These are phyloP conservation scores for Mucor racemosus DNA, from an alignment of 371 early-diverging fungal species.

Conservation along the genomic window DNA sequence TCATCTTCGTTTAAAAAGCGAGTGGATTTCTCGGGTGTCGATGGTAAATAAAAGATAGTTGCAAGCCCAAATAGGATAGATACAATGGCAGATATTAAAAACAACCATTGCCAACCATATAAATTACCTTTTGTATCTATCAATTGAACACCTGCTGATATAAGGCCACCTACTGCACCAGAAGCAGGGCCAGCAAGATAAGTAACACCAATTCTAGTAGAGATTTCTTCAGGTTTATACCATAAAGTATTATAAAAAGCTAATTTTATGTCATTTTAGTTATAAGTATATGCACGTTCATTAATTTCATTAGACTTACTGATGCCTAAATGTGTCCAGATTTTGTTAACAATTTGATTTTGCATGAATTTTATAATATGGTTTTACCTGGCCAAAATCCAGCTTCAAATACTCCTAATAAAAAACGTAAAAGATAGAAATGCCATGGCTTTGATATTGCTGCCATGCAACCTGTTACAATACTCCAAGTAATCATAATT, in stretches of 20 bases:
- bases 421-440: conserved; percentile 52
- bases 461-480: conserved; percentile 54
- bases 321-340: conserved; percentile 19
- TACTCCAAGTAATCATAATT: conserved; percentile 59
- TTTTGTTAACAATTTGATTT: neutral
- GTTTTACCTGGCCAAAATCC: conserved; percentile 56
- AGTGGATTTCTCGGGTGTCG: conserved; percentile 48
- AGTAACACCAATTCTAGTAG: conserved; percentile 49
- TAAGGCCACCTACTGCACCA: conserved; percentile 55
- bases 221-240: conserved; percentile 54
- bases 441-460: conserved; percentile 53
- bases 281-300: too few relatives aligned
- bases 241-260: conserved; percentile 55
- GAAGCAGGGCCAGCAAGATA: conserved; percentile 54
- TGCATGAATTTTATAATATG: neutral
- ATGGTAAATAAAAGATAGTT: conserved; percentile 47
- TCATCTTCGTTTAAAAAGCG: conserved; percentile 47
- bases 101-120: conserved; percentile 59
- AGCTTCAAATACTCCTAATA: conserved; percentile 58
- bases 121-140: conserved; percentile 49
- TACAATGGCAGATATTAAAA: conserved; percentile 44
- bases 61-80: conserved; percentile 47
- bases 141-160: conserved; percentile 50
- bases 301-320: conserved; percentile 24
- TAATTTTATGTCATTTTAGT: neutral